Conservation (phyloP, 257 asterid species). For the Paulownia fortunei region DNA sequence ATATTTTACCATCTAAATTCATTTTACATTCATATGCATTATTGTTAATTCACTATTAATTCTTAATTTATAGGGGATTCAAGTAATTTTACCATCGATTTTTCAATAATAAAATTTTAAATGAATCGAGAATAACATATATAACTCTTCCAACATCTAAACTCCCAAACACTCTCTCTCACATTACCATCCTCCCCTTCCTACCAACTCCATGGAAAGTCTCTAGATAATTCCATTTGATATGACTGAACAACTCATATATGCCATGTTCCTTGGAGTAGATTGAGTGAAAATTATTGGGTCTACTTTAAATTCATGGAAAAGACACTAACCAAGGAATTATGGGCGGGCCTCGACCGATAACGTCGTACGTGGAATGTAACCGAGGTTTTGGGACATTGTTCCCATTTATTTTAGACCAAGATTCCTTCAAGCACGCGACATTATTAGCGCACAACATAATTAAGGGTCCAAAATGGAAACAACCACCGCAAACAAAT, state of each 20-base stretch:
- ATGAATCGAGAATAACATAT: no score
- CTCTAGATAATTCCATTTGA: not conserved
- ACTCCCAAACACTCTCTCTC: no score
- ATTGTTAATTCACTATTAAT: no score
- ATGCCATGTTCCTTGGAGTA: not conserved
- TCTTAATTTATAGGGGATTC: no score
- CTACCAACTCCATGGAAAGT: no score
- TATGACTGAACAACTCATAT: not conserved
- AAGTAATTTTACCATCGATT: no score
- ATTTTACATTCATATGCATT: no score
- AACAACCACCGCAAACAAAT: conserved; percentile 1
- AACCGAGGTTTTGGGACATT: conserved; percentile 19
- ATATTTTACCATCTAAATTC: no score
- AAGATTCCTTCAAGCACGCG: not conserved
- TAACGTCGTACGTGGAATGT: conserved; percentile 20
- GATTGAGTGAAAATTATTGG: conserved; percentile 22
- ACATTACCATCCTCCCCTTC: no score
- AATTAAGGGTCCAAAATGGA: not conserved
- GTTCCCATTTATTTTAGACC: conserved; percentile 11
- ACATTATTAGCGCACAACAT: not conserved
- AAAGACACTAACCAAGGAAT: not conserved
- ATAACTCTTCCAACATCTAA: no score
- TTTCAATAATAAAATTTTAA: no score
- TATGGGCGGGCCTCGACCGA: conserved; percentile 7
- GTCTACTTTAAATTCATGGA: conserved; percentile 1